phyloP scores from a whole-genome alignment of 192 early-diverging fungal genomes.

The Backusella macrospora region DNA sequence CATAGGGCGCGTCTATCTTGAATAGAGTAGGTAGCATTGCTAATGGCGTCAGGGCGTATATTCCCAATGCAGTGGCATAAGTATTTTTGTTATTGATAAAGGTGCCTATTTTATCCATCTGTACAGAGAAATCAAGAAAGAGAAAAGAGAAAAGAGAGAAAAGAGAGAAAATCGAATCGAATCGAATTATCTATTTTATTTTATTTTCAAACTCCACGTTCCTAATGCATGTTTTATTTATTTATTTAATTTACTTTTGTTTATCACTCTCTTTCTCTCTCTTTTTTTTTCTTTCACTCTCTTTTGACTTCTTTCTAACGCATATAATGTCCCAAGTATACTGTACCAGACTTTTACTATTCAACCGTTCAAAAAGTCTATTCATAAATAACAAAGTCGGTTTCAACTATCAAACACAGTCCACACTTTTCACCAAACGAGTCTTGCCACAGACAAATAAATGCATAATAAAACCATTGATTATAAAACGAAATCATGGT shows the following conservation, averaged over 20 bases:
- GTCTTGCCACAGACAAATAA: neutral
- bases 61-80: conserved; percentile 7
- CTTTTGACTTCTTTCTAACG: neutral
- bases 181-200: neutral
- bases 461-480: neutral
- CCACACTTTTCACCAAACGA: neutral
- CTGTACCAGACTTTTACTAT: neutral
- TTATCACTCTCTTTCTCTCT: neutral
- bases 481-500: neutral
- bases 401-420: neutral
- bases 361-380: neutral
- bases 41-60: conserved; percentile 30
- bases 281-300: neutral
- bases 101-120: neutral
- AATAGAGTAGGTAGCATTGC: conserved; percentile 2
- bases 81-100: neutral
- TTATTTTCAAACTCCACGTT: neutral
- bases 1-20: conserved; percentile 35
- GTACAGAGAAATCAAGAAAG: neutral
- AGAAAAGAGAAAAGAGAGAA: neutral
- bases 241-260: neutral
- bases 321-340: neutral
- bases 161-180: neutral
- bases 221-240: neutral
- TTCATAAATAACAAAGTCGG: neutral